These are phyloP conservation scores for Lumnitzera littorea DNA, from an alignment of 345 rosid species.

Conservation along the genomic window DNA sequence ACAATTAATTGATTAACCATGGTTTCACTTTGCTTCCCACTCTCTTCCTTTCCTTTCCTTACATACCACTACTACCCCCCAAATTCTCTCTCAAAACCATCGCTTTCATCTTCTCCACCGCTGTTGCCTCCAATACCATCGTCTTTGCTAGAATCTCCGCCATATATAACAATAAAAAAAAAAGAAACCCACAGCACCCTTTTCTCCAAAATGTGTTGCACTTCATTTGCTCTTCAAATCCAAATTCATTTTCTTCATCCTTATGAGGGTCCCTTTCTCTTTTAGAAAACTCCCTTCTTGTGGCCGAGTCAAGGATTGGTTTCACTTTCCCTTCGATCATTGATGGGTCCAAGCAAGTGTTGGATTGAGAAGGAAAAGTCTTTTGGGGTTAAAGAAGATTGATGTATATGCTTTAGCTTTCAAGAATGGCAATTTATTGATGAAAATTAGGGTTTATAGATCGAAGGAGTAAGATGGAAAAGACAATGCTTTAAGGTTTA, in stretches of 20 bases:
- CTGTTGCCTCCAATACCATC: slow-evolving; percentile 33
- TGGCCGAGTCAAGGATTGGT: slow-evolving; percentile 59
- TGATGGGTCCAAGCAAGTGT: slow-evolving; percentile 42
- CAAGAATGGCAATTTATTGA: too few relatives aligned
- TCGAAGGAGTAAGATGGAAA: too few relatives aligned
- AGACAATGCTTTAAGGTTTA: too few relatives aligned
- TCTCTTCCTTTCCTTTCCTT: slow-evolving; percentile 36
- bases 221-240: slow-evolving; percentile 21
- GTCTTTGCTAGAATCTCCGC: slow-evolving; percentile 11
- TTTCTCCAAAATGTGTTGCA: slow-evolving; percentile 25
- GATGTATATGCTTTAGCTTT: slow-evolving; percentile 65
- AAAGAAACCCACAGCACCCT: slow-evolving; percentile 19
- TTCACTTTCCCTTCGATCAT: slow-evolving; percentile 51
- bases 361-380: slow-evolving; percentile 65
- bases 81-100: slow-evolving; percentile 6
- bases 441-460: too few relatives aligned
- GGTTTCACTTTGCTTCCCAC: slow-evolving; percentile 76
- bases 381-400: slow-evolving; percentile 77
- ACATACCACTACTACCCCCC: slow-evolving; percentile 18
- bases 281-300: slow-evolving; percentile 43
- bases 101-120: slow-evolving; percentile 31
- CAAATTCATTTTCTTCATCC: slow-evolving; percentile 15
- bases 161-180: neutral
- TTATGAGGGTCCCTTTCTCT: slow-evolving; percentile 64
- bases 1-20: slow-evolving; percentile 10